These are phyloP conservation scores for Limtongia smithiae DNA, from an alignment of 805 yeast species.

Conservation along the genomic window DNA sequence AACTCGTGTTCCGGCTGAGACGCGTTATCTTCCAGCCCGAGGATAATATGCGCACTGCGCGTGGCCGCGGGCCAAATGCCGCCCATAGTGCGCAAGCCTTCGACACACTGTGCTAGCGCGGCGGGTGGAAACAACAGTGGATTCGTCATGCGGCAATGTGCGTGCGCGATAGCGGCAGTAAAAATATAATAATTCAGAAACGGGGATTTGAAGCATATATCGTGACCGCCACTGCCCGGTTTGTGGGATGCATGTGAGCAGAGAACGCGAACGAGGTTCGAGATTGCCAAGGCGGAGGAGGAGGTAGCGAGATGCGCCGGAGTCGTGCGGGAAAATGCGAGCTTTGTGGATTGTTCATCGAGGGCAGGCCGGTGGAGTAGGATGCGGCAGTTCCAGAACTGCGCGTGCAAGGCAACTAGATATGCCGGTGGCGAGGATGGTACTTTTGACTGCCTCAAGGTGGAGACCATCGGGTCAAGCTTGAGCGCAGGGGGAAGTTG, in stretches of 20 bases:
- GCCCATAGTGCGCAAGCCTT: background rate
- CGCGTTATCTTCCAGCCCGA: background rate
- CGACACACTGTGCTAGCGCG: background rate
- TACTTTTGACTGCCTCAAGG: no score
- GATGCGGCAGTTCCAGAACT: conserved; percentile 3
- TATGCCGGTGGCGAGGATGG: no score
- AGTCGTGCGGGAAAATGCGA: no score
- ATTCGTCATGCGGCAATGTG: background rate
- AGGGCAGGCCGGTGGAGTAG: background rate
- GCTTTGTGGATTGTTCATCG: background rate
- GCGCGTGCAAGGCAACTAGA: background rate
- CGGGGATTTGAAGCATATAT: background rate
- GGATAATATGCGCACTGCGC: background rate
- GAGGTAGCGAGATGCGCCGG: background rate
- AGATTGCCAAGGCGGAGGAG: conserved; percentile 1
- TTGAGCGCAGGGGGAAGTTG: background rate
- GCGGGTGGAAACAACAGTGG: background rate
- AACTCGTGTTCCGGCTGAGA: background rate
- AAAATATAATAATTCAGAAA: conserved; percentile 1
- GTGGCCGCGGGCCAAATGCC: background rate
- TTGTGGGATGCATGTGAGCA: no score
- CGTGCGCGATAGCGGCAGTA: background rate
- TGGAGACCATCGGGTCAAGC: background rate
- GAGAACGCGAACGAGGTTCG: background rate
- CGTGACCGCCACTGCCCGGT: no score